Base-by-base conservation (phyloP, 768 basidiomycete species). In the Clitopilus passeckerianus region DNA sequence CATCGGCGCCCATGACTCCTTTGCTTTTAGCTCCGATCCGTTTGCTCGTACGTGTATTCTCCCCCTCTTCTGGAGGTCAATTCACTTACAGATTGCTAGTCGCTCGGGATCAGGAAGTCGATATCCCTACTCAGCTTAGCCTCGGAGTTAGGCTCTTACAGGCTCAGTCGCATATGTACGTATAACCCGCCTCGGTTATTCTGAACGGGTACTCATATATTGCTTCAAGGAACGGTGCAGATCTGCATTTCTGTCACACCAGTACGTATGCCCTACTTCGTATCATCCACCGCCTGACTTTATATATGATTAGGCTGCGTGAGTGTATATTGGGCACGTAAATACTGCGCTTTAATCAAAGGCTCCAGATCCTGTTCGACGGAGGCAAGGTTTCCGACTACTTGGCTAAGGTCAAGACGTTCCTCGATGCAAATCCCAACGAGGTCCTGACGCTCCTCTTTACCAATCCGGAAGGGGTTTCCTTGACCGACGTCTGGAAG, bases 201-300 rank as follows among this genome's bases (percentile, higher is more conserved):
- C 9, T 14, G 16, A 16, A 33, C n/a, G n/a, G 22, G 16, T 53
- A n/a, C 34, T 55, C 12, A 33, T 15, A 34, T 14, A n/a, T 34
- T n/a, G n/a, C 14, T 15, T 41, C 14, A 35, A 74, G 71, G 53
- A 70, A 75, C 35, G 69, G 78, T 56, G 78, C 75, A 5, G 76
- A 73, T 2, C 71, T 89, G 7, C 84, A 84, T 64, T 86, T 89
- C 63, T 90, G 89, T 67, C 89, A 89, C 67, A 85, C 86, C 1
- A 82, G 78, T 85, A 65, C 64, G 82, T 74, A 14, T 53, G 53
- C 35, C 46, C 18, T 57, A 23, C 34, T 14, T 27, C 44, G 23
- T 56, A 15, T 34, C 16, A 34, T 20, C 18, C 59, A 30, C 24
- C 54, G 54, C 30, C 30, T 44, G 50, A 41, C 37, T 63, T 16